phyloP scores from a whole-genome alignment of 805 yeast genomes.

The Kluyveromyces starmeri region DNA sequence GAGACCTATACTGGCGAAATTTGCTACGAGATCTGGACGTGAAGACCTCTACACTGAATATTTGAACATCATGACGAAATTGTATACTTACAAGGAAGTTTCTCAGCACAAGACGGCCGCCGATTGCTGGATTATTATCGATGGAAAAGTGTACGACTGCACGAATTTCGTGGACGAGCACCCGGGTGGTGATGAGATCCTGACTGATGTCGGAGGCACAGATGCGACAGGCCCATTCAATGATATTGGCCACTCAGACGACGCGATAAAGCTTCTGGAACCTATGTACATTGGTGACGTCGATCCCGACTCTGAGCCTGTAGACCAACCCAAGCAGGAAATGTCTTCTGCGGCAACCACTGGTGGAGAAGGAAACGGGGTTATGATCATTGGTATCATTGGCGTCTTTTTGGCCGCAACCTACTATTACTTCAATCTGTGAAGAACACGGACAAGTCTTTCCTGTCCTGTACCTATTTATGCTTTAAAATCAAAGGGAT shows the following conservation, averaged over 20 bases:
- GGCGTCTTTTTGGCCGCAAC: conserved; percentile 31
- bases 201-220: conserved; percentile 69
- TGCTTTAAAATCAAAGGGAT: too few relatives aligned
- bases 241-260: conserved; percentile 97
- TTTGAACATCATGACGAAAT: conserved; percentile 42
- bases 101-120: conserved; percentile 64
- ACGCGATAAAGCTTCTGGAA: conserved; percentile 71
- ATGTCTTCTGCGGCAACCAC: conserved; percentile 42
- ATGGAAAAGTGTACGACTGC: conserved; percentile 80
- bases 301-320: conserved; percentile 49
- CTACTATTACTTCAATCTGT: conserved; percentile 21
- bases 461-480: too few relatives aligned
- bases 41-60: too few relatives aligned
- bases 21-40: too few relatives aligned
- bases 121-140: conserved; percentile 77
- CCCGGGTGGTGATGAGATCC: conserved; percentile 79
- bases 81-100: conserved; percentile 58
- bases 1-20: too few relatives aligned
- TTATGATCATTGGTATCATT: conserved; percentile 74
- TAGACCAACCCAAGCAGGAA: conserved; percentile 19
- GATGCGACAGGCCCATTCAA: conserved; percentile 79
- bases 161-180: conserved; percentile 48
- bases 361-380: conserved; percentile 61
- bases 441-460: too few relatives aligned
- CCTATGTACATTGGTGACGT: conserved; percentile 69